phyloP scores from a whole-genome alignment of 83 land plant species.

The Picea mariana region DNA sequence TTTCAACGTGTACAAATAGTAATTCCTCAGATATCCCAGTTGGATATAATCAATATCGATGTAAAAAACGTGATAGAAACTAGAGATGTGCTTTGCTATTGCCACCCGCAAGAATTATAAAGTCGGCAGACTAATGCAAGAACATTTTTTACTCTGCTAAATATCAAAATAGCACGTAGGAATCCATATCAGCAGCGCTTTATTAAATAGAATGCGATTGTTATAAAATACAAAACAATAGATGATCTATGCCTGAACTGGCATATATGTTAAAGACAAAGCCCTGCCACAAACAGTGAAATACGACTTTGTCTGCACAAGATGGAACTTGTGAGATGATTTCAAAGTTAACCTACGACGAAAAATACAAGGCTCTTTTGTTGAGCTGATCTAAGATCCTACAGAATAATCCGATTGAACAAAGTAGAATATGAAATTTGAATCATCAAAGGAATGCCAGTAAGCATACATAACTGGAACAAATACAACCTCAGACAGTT shows the following conservation, averaged over 20 bases:
- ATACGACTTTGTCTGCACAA: constrained; percentile 7
- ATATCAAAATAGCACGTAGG: not conserved
- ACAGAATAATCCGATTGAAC: constrained; percentile 8
- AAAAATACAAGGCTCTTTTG: not conserved
- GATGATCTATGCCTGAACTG: constrained; percentile 2
- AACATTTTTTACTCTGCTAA: not conserved
- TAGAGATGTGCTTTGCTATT: not conserved
- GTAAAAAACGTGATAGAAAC: too few species aligned
- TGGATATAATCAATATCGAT: too few species aligned
- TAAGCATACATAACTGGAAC: not conserved
- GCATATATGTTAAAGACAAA: not conserved
- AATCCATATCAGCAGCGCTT: not conserved
- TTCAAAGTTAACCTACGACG: not conserved
- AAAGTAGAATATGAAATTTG: not conserved
- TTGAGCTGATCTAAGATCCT: constrained; percentile 4
- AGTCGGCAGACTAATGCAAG: not conserved
- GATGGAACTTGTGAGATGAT: constrained; percentile 1
- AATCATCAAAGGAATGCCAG: too few species aligned
- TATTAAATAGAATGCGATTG: constrained; percentile 13
- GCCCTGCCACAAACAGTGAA: not conserved
- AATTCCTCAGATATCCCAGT: too few species aligned
- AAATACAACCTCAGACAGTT: not conserved
- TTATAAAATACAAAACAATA: constrained; percentile 9
- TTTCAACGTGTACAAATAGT: too few species aligned
- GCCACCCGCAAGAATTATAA: not conserved